A percentile compares a stretch with the other conserved stretches of the same genome.
phyloP scores from a whole-genome alignment of 345 rosid species.

The Geranium brycei region DNA sequence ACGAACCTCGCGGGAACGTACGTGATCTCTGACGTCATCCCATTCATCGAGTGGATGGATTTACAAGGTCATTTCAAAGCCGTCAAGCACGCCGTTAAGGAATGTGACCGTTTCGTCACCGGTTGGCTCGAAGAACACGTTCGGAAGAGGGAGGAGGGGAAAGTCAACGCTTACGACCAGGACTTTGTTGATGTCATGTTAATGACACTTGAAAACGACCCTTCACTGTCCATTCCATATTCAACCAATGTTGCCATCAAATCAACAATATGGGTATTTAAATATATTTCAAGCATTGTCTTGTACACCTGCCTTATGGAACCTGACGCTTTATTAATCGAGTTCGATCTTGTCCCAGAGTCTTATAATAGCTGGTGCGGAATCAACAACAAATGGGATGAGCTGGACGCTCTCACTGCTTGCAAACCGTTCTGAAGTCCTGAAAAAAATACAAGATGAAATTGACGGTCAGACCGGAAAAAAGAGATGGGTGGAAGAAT shows the following conservation, averaged over 20 bases:
- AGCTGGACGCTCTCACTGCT: slow-evolving; percentile 41
- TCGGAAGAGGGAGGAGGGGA: slow-evolving; percentile 6
- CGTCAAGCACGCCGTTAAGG: slow-evolving; percentile 39
- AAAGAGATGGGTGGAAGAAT: slow-evolving; percentile 38
- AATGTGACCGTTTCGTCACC: slow-evolving; percentile 29
- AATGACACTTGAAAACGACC: slow-evolving; percentile 22
- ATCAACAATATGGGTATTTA: slow-evolving; percentile 45
- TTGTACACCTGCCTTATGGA: neutral
- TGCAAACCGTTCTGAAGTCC: slow-evolving; percentile 25
- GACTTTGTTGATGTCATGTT: slow-evolving; percentile 54
- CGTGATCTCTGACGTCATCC: slow-evolving; percentile 35
- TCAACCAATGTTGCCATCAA: slow-evolving; percentile 35
- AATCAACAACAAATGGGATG: slow-evolving; percentile 29
- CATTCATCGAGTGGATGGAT: slow-evolving; percentile 55
- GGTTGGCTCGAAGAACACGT: slow-evolving; percentile 51
- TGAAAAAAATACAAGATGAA: slow-evolving; percentile 42
- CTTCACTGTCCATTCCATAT: slow-evolving; percentile 23
- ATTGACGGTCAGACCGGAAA: slow-evolving; percentile 35
- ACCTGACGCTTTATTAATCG: no score
- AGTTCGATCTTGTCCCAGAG: neutral
- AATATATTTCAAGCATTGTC: neutral
- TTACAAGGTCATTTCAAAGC: slow-evolving; percentile 21
- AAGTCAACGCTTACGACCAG: slow-evolving; percentile 6
- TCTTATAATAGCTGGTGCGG: slow-evolving; percentile 36
- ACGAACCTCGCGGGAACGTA: slow-evolving; percentile 25